Conservation (phyloP, 1,284 basidiomycete species). For the Cryptococcus sp. region DNA sequence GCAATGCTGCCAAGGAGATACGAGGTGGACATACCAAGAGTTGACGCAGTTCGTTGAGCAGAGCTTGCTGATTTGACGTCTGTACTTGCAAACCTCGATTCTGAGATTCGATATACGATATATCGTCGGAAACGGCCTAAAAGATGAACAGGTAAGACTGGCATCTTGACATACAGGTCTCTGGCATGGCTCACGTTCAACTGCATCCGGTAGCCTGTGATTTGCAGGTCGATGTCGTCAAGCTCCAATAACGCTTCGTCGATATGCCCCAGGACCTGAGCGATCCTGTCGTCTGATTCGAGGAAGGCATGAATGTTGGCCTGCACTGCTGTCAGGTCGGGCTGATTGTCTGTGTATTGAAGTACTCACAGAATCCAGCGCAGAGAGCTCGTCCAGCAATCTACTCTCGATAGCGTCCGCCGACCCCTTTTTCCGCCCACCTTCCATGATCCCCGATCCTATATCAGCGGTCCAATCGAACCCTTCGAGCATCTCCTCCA, state of each 20-base stretch:
- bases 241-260: conserved; percentile 84
- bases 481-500: conserved; percentile 98
- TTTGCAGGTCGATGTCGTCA: conserved; percentile 79
- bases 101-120: conserved; percentile 92
- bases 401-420: conserved; percentile 86
- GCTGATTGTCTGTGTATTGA: too few relatives aligned
- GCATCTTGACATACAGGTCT: neutral
- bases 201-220: conserved; percentile 91
- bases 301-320: conserved; percentile 97
- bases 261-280: conserved; percentile 81
- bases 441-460: conserved; percentile 12
- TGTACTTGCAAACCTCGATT: conserved; percentile 97
- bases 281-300: conserved; percentile 82
- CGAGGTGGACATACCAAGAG: conserved; percentile 63
- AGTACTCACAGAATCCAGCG: conserved; percentile 81
- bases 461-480: conserved; percentile 73
- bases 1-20: neutral
- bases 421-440: conserved; percentile 60
- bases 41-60: conserved; percentile 79
- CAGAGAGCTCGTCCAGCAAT: conserved; percentile 80
- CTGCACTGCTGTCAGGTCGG: conserved; percentile 53
- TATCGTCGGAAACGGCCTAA: conserved; percentile 91
- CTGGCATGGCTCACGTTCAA: conserved; percentile 67
- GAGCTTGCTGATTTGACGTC: conserved; percentile 87
- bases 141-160: neutral